phyloP scores from a whole-genome alignment of 148 eudicot species.

The Polygonum maritimum region DNA sequence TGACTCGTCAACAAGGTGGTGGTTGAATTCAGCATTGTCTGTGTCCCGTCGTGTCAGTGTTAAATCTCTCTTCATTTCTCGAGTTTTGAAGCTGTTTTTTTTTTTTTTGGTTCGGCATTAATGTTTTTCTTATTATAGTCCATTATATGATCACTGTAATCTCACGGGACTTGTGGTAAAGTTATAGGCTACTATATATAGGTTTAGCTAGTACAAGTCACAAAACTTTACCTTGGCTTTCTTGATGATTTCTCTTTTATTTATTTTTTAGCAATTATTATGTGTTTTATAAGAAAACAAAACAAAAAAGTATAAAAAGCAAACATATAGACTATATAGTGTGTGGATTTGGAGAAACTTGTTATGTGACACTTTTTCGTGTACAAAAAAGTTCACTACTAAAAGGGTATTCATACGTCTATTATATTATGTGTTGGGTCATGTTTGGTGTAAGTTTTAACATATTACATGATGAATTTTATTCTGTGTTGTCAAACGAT shows the following conservation, averaged over 20 bases:
- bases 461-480: too few relatives aligned
- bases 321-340: too few relatives aligned
- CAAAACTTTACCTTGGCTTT: neutral
- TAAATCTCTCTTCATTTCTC: neutral
- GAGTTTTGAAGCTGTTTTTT: neutral
- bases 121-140: neutral
- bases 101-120: neutral
- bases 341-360: too few relatives aligned
- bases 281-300: neutral
- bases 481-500: too few relatives aligned
- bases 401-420: too few relatives aligned
- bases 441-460: too few relatives aligned
- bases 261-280: neutral
- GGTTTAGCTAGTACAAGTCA: neutral
- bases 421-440: too few relatives aligned
- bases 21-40: neutral
- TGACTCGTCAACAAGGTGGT: neutral
- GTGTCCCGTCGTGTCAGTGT: neutral
- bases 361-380: too few relatives aligned
- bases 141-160: neutral
- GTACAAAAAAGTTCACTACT: too few relatives aligned
- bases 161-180: neutral
- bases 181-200: neutral
- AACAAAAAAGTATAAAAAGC: neutral
- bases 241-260: neutral